These are phyloP conservation scores for Hyaloscypha variabilis DNA, from an alignment of 495 filamentous ascomycete species.

Conservation along the genomic window DNA sequence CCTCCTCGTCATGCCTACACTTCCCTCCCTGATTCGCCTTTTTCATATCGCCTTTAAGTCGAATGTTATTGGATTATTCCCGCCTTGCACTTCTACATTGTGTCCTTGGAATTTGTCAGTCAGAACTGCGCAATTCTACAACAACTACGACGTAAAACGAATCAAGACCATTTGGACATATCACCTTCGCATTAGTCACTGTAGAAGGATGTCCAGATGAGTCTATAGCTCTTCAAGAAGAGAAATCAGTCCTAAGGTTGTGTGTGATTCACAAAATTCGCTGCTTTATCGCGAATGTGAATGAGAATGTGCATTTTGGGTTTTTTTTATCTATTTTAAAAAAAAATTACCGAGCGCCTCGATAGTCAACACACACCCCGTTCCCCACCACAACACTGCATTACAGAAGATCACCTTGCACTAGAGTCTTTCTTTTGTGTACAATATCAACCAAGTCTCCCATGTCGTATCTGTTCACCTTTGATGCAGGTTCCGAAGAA, in stretches of 20 bases:
- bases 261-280: neutral
- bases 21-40: neutral
- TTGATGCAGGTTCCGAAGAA: neutral
- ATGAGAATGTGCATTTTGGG: no score
- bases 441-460: neutral
- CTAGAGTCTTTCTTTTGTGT: neutral
- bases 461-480: neutral
- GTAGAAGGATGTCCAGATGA: neutral
- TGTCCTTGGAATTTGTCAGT: neutral
- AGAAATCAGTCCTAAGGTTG: neutral
- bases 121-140: neutral
- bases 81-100: neutral
- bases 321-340: no score
- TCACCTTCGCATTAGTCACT: neutral
- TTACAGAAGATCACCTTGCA: neutral
- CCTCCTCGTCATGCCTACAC: neutral
- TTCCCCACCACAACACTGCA: neutral
- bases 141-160: neutral
- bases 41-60: neutral
- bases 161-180: neutral
- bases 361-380: neutral
- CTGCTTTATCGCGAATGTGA: neutral
- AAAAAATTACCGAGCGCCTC: no score
- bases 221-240: neutral
- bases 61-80: neutral